Evolutionary conservation across 441 rosid species (phyloP).

Genomic region (Adansonia rubrostipa): DNA sequence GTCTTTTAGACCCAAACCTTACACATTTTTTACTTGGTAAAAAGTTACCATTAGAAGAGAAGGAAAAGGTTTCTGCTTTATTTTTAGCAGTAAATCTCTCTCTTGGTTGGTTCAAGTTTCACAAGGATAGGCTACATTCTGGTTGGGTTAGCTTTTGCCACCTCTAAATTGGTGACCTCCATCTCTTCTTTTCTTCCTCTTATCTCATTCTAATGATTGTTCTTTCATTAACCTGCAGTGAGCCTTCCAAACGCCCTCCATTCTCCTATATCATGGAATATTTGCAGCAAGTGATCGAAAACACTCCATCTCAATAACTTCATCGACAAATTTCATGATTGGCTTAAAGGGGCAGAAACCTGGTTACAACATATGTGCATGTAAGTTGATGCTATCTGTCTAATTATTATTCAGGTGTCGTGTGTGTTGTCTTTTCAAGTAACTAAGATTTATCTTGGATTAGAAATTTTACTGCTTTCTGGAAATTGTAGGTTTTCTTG

Average conservation of each 20-base stretch:
- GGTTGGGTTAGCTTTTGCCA: neutral
- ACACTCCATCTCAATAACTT: slow-evolving; percentile 1
- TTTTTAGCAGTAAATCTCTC: too few species aligned
- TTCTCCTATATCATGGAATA: slow-evolving; percentile 15
- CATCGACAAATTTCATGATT: neutral
- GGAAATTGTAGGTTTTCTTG: neutral
- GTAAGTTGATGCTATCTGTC: neutral
- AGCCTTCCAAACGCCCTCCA: slow-evolving; percentile 26
- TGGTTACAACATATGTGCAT: neutral
- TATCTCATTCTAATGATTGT: neutral
- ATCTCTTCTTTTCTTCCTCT: neutral
- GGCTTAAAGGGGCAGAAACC: neutral
- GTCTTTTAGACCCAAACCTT: neutral
- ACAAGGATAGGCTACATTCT: neutral
- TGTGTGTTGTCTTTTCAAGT: neutral
- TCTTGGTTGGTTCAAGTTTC: neutral
- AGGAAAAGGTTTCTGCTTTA: too few species aligned
- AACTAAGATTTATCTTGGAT: neutral
- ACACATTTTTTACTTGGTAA: neutral
- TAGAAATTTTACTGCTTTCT: neutral
- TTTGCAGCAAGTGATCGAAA: slow-evolving; percentile 22
- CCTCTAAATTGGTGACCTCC: neutral
- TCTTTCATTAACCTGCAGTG: slow-evolving; percentile 15
- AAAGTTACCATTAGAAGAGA: too few species aligned
- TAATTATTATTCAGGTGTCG: neutral